Base-by-base conservation (phyloP, 768 basidiomycete genomes). In the Amanita polypyramis region DNA sequence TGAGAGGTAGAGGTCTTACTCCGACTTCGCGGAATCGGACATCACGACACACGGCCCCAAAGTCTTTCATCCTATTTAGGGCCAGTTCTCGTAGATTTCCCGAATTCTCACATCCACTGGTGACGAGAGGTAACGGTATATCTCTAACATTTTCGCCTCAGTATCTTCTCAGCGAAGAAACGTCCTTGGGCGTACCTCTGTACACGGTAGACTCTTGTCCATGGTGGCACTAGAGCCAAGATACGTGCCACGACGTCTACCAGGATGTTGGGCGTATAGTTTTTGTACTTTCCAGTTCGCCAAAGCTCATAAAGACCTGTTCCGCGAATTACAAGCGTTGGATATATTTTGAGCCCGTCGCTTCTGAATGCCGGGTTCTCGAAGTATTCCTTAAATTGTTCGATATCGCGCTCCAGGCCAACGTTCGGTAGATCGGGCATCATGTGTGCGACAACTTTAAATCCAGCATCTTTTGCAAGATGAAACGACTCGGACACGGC, bases 391-490 rank as follows among this genome's bases (percentile, higher is more conserved):
- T 96, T 94, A 76, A 99, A 99, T 60, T 98, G 96, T 59, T 93
- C 93, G 40, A 99, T 77, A 65, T 99, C 96, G 49, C 96, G 80
- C 68, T 98, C 96, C 51, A 95, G 76, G 29, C 96, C 96, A 49
- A 98, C 90, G 61, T 99, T 99, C 7, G 95, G 95, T 7, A 98
- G 76, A 63, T 99, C 95, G 11, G 94, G 93, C 94, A 99, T 99
- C 96, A 98, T 98, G 62, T 99, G 96, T 15, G 94, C 94, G 23
- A 99, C 96, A 47, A 99, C 94, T 66, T 99, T 99, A 82, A 96
- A 99, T 3, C 96, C 96, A 1, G 95, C 96, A 58, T 99, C 95
- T 63, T 99, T 99, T 15, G 93, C 85, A 57, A 99, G 80, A 59
- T 98, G 95, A 67, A 99, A 99, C 10, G 86, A 89, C 63, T 99